Evolutionary conservation across 1,139 yeast species (phyloP).

Genomic region (Suhomyces maxii): DNA sequence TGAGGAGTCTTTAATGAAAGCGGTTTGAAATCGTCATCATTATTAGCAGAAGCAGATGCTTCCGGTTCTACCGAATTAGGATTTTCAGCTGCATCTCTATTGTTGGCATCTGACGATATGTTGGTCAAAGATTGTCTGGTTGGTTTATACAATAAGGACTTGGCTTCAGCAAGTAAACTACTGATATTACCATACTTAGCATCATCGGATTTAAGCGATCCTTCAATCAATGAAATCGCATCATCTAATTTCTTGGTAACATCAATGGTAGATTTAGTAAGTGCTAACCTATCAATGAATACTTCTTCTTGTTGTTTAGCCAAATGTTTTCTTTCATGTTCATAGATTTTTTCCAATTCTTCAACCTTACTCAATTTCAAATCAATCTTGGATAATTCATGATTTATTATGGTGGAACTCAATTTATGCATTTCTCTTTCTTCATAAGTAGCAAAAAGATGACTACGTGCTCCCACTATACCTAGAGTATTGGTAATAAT

Average conservation of each 20-base stretch:
- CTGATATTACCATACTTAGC: slow-evolving; percentile 19
- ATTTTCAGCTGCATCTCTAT: slow-evolving; percentile 14
- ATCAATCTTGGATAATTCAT: slow-evolving; percentile 74
- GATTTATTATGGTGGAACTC: slow-evolving; percentile 60
- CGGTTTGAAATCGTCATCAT: slow-evolving; percentile 53
- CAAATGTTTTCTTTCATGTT: slow-evolving; percentile 71
- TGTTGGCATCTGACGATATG: slow-evolving; percentile 15
- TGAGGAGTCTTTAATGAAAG: slow-evolving; percentile 82
- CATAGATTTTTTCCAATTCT: slow-evolving; percentile 75
- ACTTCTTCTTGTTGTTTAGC: slow-evolving; percentile 80
- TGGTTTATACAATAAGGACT: slow-evolving; percentile 53
- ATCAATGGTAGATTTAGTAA: slow-evolving; percentile 59
- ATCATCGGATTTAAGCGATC: slow-evolving; percentile 9
- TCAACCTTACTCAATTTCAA: slow-evolving; percentile 69
- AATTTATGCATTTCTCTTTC: slow-evolving; percentile 74
- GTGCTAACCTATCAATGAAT: slow-evolving; percentile 73
- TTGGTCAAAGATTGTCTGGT: slow-evolving; percentile 34
- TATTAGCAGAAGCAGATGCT: slow-evolving; percentile 13
- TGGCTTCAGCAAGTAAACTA: slow-evolving; percentile 46
- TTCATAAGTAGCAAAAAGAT: slow-evolving; percentile 77
- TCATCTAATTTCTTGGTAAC: slow-evolving; percentile 52
- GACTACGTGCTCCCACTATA: slow-evolving; percentile 77
- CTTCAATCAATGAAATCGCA: slow-evolving; percentile 39
- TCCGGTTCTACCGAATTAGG: slow-evolving; percentile 10
- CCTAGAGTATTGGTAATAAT: slow-evolving; percentile 61